Conservation (phyloP, 179 eudicot species). For the Vitellaria paradoxa region DNA sequence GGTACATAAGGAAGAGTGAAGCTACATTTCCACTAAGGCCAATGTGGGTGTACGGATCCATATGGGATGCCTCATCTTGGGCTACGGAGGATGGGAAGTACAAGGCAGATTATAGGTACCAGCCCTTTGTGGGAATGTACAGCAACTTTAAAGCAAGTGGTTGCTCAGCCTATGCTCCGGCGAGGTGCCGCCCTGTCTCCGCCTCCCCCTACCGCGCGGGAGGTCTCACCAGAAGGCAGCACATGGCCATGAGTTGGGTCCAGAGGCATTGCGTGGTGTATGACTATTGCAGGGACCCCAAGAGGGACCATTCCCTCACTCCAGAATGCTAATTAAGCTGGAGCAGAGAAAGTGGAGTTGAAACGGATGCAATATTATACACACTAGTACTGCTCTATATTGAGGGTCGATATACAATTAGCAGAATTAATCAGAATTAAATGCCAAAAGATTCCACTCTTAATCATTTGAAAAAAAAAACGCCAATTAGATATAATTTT, state of each 20-base stretch:
- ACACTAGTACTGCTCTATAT: too few species aligned
- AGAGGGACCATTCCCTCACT: constrained; percentile 76
- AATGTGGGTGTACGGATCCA: constrained; percentile 96
- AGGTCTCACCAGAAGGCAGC: constrained; percentile 53
- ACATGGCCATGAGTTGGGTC: constrained; percentile 76
- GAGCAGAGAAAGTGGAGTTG: too few species aligned
- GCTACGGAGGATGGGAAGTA: constrained; percentile 94
- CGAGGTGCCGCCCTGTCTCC: constrained; percentile 57
- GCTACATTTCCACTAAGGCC: constrained; percentile 83
- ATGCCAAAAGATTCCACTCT: too few species aligned
- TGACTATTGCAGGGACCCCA: constrained; percentile 68
- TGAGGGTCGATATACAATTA: too few species aligned
- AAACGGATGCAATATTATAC: too few species aligned
- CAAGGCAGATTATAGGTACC: constrained; percentile 86
- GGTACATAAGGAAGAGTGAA: constrained; percentile 72
- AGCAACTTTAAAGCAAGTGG: constrained; percentile 69
- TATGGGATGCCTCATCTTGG: constrained; percentile 99
- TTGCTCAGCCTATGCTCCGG: constrained; percentile 69
- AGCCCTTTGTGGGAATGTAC: constrained; percentile 78
- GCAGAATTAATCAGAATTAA: too few species aligned
- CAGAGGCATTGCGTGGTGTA: constrained; percentile 62
- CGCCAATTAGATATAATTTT: too few species aligned
- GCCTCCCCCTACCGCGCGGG: constrained; percentile 64
- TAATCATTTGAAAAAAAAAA: too few species aligned
- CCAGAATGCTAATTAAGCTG: constrained; percentile 58